Evolutionary conservation across 192 early-diverging fungal genomes (phyloP).

Genomic region (Coemansia aciculifera): DNA sequence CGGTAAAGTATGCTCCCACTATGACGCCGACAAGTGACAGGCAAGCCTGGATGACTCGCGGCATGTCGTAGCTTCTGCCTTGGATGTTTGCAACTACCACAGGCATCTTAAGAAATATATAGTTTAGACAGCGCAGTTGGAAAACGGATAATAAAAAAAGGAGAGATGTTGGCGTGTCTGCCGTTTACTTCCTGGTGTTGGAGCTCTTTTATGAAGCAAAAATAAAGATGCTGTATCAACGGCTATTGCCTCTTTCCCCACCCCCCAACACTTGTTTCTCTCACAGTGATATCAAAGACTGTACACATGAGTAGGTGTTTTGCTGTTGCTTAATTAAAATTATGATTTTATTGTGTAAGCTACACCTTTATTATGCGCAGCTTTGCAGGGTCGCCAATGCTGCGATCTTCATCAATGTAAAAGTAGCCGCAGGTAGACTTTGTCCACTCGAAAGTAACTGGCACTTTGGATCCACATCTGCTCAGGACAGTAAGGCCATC

Average conservation of each 20-base stretch:
- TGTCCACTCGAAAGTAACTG: neutral
- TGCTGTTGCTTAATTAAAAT: too few relatives aligned
- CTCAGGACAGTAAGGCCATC: neutral
- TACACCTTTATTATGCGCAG: neutral
- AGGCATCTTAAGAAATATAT: neutral
- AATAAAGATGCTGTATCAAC: neutral
- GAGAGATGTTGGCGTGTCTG: neutral
- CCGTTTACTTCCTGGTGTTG: neutral
- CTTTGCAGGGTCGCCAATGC: neutral
- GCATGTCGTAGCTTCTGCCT: neutral
- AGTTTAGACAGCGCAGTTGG: neutral
- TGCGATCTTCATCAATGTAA: too few relatives aligned
- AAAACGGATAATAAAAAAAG: neutral
- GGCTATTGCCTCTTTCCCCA: neutral
- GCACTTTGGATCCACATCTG: neutral
- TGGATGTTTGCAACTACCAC: neutral
- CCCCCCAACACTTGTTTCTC: neutral
- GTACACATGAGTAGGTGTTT: neutral
- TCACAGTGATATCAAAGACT: neutral
- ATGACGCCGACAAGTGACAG: constrained; percentile 3
- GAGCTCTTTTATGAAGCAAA: neutral
- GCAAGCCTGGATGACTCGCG: neutral
- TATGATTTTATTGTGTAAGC: neutral
- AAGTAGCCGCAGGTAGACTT: neutral
- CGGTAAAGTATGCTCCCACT: constrained; percentile 9